Conservation (phyloP, 306 rosid species). For the Vicia villosa region DNA sequence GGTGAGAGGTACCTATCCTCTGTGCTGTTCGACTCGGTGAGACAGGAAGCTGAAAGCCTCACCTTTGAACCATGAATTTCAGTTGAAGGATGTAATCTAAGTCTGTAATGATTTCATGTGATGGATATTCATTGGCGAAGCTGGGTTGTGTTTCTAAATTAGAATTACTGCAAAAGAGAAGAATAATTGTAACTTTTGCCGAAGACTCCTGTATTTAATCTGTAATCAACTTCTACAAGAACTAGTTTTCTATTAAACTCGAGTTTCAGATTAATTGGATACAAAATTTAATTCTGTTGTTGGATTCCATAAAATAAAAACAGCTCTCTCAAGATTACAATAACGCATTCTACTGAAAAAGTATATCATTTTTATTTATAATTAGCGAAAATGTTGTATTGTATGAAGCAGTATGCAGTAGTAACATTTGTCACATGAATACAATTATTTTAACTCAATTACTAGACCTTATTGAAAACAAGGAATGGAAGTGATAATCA, state of each 20-base stretch:
- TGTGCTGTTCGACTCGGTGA: constrained; percentile 66
- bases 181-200: not conserved
- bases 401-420: not conserved
- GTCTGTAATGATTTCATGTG: not conserved
- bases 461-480: too few species aligned
- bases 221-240: not conserved
- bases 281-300: not conserved
- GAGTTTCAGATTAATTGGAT: not conserved
- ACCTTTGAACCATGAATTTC: constrained; percentile 58
- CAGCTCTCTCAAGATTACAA: not conserved
- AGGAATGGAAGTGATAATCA: too few species aligned
- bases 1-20: constrained; percentile 87
- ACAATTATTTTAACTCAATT: too few species aligned
- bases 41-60: constrained; percentile 71
- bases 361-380: not conserved
- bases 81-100: constrained; percentile 3
- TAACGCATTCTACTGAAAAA: not conserved
- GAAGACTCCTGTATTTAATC: not conserved
- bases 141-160: constrained; percentile 25
- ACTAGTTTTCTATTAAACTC: not conserved
- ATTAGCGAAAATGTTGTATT: not conserved
- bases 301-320: not conserved
- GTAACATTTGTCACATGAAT: not conserved
- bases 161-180: not conserved
- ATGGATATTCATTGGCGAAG: not conserved